Base-by-base conservation (phyloP, 495 filamentous ascomycete genomes). In the Hyaloscypha variabilis region DNA sequence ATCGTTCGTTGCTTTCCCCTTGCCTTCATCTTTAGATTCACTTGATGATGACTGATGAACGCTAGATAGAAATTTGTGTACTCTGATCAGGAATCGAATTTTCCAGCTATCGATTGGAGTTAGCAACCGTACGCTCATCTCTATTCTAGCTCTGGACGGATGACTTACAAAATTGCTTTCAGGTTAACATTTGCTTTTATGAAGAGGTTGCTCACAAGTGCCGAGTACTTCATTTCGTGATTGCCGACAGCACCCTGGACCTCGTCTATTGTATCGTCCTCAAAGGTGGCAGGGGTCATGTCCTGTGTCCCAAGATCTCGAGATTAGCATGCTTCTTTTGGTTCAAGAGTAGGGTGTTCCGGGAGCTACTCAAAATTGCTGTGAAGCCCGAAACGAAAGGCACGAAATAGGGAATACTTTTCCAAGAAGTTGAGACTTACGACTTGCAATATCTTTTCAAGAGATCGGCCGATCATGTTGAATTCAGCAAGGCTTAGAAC, bases 381-480 rank as follows among this genome's bases (percentile, higher is more conserved):
- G n/a, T n/a, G n/a, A n/a, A n/a, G n/a, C n/a, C n/a, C n/a, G n/a
- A n/a, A n/a, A n/a, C n/a, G n/a, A n/a, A n/a, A n/a, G n/a, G n/a
- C n/a, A n/a, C n/a, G n/a, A n/a, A n/a, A n/a, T n/a, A n/a, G n/a
- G n/a, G n/a, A n/a, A n/a, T n/a, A n/a, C n/a, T n/a, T n/a, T n/a
- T n/a, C n/a, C n/a, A n/a, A n/a, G n/a, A n/a, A n/a, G n/a, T n/a
- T n/a, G n/a, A n/a, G n/a, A n/a, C n/a, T n/a, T n/a, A n/a, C n/a
- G 17, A 69, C 67, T 19, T 63, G 63, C 31, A 69, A 31, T 23
- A 69, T 69, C 50, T 65, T 69, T 56, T 69, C 67, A 13, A 66
- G 56, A 19, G 53, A 66, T 28, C 67, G 67, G 39, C 62, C 67
- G 23, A 69, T 55, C 10, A 69, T 42, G 19, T 69, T 69, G 28